A percentile compares a stretch with the other conserved stretches of the same genome.
Evolutionary conservation across 2,329 filamentous ascomycete genomes (phyloP).

Genomic region (Bipolaris oryzae): DNA sequence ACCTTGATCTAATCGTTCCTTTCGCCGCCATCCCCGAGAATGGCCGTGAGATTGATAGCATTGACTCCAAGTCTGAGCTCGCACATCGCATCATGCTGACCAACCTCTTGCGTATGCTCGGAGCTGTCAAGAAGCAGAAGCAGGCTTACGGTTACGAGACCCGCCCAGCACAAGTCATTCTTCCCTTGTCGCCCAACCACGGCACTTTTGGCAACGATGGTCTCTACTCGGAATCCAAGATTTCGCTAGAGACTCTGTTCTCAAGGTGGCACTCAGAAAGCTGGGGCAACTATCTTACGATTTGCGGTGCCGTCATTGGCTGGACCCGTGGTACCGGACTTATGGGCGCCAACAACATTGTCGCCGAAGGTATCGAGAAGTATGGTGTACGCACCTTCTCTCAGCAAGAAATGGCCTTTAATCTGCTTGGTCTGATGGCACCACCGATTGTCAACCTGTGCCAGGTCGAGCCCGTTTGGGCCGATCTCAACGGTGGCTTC

Average conservation of each 20-base stretch:
- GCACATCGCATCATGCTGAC: conserved; percentile 99
- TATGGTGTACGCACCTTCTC: conserved; percentile 98
- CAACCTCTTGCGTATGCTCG: conserved; percentile 89
- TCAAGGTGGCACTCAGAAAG: conserved; percentile 98
- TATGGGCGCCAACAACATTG: conserved; percentile 97
- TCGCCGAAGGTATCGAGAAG: conserved; percentile 94
- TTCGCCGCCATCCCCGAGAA: conserved; percentile 98
- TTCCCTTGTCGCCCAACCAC: conserved; percentile 96
- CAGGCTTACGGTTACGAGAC: conserved; percentile 87
- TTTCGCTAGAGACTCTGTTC: conserved; percentile 95
- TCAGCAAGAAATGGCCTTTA: conserved; percentile 99
- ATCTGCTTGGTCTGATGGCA: conserved; percentile 93
- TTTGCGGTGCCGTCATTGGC: conserved; percentile 97
- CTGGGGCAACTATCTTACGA: conserved; percentile 97
- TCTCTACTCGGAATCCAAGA: conserved; percentile 97
- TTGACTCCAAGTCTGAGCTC: conserved; percentile 97
- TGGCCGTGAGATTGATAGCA: conserved; percentile 92
- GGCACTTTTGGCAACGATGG: conserved; percentile 98
- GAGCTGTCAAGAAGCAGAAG: conserved; percentile 90
- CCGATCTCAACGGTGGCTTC: conserved; percentile 94
- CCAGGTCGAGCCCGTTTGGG: conserved; percentile 93
- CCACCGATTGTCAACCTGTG: conserved; percentile 93
- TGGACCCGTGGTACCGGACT: conserved; percentile 98
- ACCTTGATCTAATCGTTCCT: conserved; percentile 92
- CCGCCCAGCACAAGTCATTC: conserved; percentile 92